Evolutionary conservation across 768 basidiomycete genomes (phyloP).

Genomic region (Boletellus ananas): DNA sequence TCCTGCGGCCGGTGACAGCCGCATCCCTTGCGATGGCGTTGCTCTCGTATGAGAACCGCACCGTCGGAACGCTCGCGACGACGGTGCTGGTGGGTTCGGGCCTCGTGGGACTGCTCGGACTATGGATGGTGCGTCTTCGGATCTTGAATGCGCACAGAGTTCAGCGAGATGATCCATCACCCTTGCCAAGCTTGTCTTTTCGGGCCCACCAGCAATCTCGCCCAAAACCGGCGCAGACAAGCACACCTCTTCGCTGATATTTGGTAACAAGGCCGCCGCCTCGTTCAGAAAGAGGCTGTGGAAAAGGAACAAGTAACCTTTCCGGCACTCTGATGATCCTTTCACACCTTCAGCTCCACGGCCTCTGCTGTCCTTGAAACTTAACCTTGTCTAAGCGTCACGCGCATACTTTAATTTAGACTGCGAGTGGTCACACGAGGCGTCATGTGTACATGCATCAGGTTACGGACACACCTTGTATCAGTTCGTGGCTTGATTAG

Average conservation of each 20-base stretch:
- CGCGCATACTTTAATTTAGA: constrained; percentile 16
- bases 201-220: constrained; percentile 51
- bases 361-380: constrained; percentile 13
- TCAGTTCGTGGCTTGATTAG: constrained; percentile 9
- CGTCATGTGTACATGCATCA: constrained; percentile 17
- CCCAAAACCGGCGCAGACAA: constrained; percentile 81
- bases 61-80: constrained; percentile 54
- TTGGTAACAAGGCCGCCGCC: constrained; percentile 68
- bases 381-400: constrained; percentile 25
- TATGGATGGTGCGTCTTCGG: constrained; percentile 59
- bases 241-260: constrained; percentile 73
- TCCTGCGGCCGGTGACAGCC: constrained; percentile 57
- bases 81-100: constrained; percentile 48
- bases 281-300: constrained; percentile 58
- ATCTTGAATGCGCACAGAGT: constrained; percentile 10
- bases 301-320: constrained; percentile 37
- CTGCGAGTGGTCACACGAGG: constrained; percentile 7
- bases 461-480: constrained; percentile 5
- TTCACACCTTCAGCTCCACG: constrained; percentile 4
- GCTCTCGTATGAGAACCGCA: constrained; percentile 58
- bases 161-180: constrained; percentile 12
- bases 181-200: constrained; percentile 53
- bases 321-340: constrained; percentile 17
- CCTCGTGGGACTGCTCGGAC: constrained; percentile 58
- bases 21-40: constrained; percentile 55